Evolutionary conservation across 176 grass and related monocot genomes (phyloP).

Genomic region (Lolium perenne): DNA sequence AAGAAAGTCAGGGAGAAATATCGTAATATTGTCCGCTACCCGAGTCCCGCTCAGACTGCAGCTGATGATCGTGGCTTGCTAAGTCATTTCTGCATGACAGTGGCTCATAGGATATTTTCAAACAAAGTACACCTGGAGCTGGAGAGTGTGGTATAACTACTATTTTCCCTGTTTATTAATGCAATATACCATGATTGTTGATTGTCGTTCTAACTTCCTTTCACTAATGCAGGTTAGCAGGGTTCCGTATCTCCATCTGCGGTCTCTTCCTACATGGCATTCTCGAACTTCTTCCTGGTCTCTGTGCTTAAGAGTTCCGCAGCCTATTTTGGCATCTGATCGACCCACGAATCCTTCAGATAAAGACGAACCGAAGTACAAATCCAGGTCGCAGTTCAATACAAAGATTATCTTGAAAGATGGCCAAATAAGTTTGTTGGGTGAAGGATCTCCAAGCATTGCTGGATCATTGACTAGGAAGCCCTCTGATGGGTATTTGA

Average conservation of each 20-base stretch:
- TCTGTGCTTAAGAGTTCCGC: slow-evolving; percentile 82
- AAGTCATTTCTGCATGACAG: slow-evolving; percentile 83
- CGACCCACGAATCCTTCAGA: slow-evolving; percentile 47
- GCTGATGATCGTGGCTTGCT: slow-evolving; percentile 51
- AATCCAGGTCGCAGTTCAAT: slow-evolving; percentile 74
- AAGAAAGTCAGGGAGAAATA: slow-evolving; percentile 63
- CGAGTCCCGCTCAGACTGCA: slow-evolving; percentile 44
- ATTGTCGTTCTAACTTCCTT: slow-evolving; percentile 35
- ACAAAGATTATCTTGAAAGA: slow-evolving; percentile 87
- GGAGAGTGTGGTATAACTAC: slow-evolving; percentile 71
- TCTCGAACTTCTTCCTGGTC: slow-evolving; percentile 94
- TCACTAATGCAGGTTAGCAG: slow-evolving; percentile 70
- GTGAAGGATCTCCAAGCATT: slow-evolving; percentile 71
- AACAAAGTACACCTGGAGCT: slow-evolving; percentile 80
- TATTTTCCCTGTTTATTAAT: slow-evolving; percentile 25
- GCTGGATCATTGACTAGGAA: slow-evolving; percentile 67
- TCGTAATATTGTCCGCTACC: slow-evolving; percentile 31
- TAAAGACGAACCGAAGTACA: slow-evolving; percentile 51
- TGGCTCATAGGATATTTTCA: slow-evolving; percentile 87
- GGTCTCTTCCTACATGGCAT: slow-evolving; percentile 86
- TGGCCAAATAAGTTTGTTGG: slow-evolving; percentile 84
- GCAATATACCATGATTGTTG: slow-evolving; percentile 18
- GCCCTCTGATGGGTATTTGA: slow-evolving; percentile 43
- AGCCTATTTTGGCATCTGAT: slow-evolving; percentile 56
- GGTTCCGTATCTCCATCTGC: slow-evolving; percentile 79